Evolutionary conservation across 768 basidiomycete genomes (phyloP).

Genomic region (Trametes cubensis): DNA sequence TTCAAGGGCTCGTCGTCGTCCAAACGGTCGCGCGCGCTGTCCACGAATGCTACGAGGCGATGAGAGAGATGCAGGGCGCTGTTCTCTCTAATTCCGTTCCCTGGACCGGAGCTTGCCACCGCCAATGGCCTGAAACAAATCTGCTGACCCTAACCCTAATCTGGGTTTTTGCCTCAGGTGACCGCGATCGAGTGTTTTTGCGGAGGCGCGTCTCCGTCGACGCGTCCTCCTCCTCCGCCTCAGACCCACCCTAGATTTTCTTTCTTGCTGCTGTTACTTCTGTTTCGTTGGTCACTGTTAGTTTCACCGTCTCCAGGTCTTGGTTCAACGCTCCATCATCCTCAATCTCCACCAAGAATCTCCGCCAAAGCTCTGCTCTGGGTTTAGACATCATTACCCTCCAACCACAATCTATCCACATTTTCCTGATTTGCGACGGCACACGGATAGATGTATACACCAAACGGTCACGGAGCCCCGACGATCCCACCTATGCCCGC

Average conservation of each 20-base stretch:
- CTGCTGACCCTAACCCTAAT: constrained; percentile 16
- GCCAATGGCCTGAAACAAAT: constrained; percentile 5
- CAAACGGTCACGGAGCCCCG: background rate
- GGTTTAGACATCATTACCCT: no score
- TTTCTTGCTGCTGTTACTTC: background rate
- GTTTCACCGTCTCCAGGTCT: no score
- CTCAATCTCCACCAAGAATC: no score
- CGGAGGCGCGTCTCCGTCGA: constrained; percentile 9
- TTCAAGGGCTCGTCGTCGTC: background rate
- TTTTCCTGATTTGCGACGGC: no score
- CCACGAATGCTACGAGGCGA: background rate
- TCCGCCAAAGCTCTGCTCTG: no score
- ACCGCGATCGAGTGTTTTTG: constrained; percentile 14
- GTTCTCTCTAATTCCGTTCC: background rate
- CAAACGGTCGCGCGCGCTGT: background rate
- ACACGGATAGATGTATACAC: no score
- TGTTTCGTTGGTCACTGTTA: no score
- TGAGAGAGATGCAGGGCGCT: background rate
- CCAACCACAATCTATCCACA: no score
- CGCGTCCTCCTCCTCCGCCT: constrained; percentile 7
- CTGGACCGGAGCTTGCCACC: constrained; percentile 2
- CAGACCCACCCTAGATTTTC: background rate
- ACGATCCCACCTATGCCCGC: background rate
- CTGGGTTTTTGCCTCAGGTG: constrained; percentile 12
- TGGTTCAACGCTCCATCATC: no score